phyloP scores from a whole-genome alignment of 2,329 filamentous ascomycete genomes.

The Magnaporthiopsis rhizophila region DNA sequence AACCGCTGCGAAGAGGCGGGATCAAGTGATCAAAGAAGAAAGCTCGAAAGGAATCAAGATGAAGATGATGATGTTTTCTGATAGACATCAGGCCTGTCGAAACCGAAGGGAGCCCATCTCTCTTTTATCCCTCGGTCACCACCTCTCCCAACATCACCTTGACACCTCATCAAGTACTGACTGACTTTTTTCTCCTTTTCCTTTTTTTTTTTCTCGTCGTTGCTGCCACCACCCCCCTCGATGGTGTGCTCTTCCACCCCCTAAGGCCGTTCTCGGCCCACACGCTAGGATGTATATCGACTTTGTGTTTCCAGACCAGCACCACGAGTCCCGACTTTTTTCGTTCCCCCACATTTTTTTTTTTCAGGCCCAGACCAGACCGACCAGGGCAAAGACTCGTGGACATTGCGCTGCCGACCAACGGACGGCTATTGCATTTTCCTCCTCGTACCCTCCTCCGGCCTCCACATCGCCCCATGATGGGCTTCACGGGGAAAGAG shows the following conservation, averaged over 20 bases:
- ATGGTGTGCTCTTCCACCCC: neutral
- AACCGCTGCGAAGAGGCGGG: neutral
- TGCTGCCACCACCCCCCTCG: neutral
- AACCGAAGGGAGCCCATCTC: neutral
- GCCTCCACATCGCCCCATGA: neutral
- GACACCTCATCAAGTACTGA: neutral
- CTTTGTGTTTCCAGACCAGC: neutral
- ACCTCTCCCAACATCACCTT: neutral
- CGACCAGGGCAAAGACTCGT: neutral
- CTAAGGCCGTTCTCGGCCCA: neutral
- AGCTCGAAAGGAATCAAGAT: neutral
- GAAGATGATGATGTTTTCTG: neutral
- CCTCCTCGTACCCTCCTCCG: neutral
- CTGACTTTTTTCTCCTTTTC: no score
- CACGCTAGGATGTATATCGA: neutral
- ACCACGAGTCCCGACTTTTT: neutral
- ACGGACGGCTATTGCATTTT: neutral
- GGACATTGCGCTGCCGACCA: neutral
- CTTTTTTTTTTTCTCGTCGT: neutral
- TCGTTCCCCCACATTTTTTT: neutral
- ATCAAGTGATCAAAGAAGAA: neutral
- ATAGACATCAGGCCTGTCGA: neutral
- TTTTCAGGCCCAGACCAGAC: neutral
- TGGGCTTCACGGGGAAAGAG: neutral
- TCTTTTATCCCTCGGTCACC: neutral